Conservation (phyloP, 75 land plant genomes). For the Sequoiadendron giganteum region DNA sequence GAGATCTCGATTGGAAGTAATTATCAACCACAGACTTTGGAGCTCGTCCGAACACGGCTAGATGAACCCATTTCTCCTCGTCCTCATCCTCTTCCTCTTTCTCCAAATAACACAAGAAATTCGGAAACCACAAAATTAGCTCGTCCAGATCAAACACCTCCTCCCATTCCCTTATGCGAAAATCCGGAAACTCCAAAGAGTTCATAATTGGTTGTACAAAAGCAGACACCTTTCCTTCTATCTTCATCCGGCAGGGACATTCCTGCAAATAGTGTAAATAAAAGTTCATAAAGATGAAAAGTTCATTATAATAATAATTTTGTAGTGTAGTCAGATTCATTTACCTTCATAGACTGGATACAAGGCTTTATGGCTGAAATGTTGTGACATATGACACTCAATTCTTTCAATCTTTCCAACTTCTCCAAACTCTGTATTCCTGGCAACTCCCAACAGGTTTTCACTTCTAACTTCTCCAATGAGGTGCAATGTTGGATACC, state of each 20-base stretch:
- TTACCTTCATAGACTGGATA: not conserved
- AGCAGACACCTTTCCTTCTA: not conserved
- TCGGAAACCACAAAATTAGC: too few species aligned
- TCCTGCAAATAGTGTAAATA: not conserved
- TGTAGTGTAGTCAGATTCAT: not conserved
- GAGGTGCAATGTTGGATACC: not conserved
- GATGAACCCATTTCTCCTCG: too few species aligned
- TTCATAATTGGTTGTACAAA: not conserved
- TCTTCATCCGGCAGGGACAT: not conserved
- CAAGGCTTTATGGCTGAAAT: not conserved
- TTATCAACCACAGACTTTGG: too few species aligned
- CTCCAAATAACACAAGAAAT: too few species aligned
- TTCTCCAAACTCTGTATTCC: too few species aligned
- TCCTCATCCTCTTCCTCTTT: too few species aligned
- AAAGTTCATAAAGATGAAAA: not conserved
- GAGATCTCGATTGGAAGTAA: too few species aligned
- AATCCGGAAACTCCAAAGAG: not conserved
- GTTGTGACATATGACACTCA: not conserved
- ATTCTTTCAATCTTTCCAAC: not conserved
- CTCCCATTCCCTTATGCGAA: not conserved
- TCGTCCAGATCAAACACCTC: not conserved
- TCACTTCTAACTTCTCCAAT: not conserved
- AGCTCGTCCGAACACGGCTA: too few species aligned
- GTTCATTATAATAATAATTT: not conserved
- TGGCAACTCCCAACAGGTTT: too few species aligned